Conservation (phyloP, 176 grass and related monocot species). For the Oryza meyeriana region DNA sequence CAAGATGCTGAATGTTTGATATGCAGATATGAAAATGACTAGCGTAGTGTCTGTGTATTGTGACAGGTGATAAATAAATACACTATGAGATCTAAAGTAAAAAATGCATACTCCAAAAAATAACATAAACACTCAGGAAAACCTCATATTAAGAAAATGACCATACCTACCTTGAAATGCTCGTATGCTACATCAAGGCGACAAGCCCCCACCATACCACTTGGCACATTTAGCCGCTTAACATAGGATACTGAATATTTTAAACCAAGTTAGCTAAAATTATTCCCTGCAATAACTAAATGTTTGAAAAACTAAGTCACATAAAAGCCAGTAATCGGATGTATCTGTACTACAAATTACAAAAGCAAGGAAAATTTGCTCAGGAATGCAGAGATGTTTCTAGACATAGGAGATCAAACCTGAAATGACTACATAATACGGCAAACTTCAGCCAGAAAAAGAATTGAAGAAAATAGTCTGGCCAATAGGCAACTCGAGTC, state of each 20-base stretch:
- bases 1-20: neutral
- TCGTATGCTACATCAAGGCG: conserved; percentile 92
- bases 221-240: conserved; percentile 80
- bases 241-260: conserved; percentile 76
- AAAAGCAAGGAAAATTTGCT: neutral
- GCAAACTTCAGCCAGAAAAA: neutral
- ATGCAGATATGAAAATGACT: neutral
- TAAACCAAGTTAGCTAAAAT: conserved; percentile 32
- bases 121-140: neutral
- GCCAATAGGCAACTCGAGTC: neutral
- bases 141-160: neutral
- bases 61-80: neutral
- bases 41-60: neutral
- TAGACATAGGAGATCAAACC: neutral
- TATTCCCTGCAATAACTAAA: conserved; percentile 5
- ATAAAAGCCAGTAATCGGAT: neutral
- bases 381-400: neutral
- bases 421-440: neutral
- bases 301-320: neutral
- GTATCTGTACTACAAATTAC: neutral
- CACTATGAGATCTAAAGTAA: neutral
- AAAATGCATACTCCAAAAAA: neutral
- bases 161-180: conserved; percentile 82
- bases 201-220: conserved; percentile 95
- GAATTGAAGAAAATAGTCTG: neutral